Base-by-base conservation (phyloP, 768 basidiomycete species). In the Hygrophorus russula region DNA sequence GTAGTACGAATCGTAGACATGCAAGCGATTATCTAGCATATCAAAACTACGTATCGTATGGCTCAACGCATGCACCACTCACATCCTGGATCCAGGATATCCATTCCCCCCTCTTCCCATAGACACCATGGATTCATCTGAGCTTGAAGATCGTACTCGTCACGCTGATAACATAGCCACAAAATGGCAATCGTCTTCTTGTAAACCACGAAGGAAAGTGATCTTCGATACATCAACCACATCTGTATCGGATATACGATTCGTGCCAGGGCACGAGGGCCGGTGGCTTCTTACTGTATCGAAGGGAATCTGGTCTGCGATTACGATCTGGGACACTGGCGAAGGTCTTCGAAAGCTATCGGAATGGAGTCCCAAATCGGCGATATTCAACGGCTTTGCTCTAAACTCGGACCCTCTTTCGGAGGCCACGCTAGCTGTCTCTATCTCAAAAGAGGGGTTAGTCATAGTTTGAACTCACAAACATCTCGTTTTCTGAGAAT, bases 241-340 rank as follows among this genome's bases (percentile, higher is more conserved):
- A 0, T 56, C 66, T 1, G 65, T 83, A 12, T 68, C 71, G 11
- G 67, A 76, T 9, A 63, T 82, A 12, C 69, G 64, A 11, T 75
- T 83, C 49, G 44, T 82, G 0, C 71, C 70, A 6, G 68, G 68
- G 4, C 57, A 57, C 31, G 66, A 57, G 1, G 66, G 62, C 5
- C 60, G 56, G 35, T 68, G 73, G 56, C 41, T 82, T 3, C 40
- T 80, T 44, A 73, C 73, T 5, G 65, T 77, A 7, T 76, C 76
- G 3, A 73, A 72, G 46, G 66, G 68, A 5, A 71, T 83, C 39
- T 83, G 81, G 81, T 74, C 75, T 32, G 61, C 65, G 13, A 50
- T 82, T 37, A 62, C 67, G 1, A 51, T 78, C 14, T 80, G 81
- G 76, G 66, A 75, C 43, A 50, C 74, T 17, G 47, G 42, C 20